These are phyloP conservation scores for Fusarium foetens DNA, from an alignment of 2,329 filamentous ascomycete genomes.

Conservation along the genomic window DNA sequence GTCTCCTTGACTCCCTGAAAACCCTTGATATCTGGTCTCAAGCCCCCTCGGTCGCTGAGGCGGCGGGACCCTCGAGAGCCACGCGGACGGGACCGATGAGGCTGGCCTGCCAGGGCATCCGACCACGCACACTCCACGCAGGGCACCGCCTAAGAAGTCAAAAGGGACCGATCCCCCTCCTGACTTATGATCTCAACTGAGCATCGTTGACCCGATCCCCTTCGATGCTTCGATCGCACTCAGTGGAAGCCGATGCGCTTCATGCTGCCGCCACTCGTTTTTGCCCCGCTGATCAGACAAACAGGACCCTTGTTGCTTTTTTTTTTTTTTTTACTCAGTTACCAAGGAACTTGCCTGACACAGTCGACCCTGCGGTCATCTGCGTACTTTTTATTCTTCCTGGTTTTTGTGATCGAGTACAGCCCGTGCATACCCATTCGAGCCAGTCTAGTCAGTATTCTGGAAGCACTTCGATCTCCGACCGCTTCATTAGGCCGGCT, in stretches of 20 bases:
- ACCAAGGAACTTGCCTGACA: constrained; percentile 37
- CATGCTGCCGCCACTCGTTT: constrained; percentile 6
- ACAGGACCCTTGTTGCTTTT: constrained; percentile 26
- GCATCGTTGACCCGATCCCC: constrained; percentile 37
- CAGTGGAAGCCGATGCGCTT: constrained; percentile 27
- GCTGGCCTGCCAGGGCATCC: constrained; percentile 34
- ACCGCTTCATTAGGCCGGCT: background rate
- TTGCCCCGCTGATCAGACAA: constrained; percentile 25
- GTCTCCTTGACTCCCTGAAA: background rate
- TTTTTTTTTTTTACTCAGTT: background rate
- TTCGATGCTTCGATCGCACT: constrained; percentile 30
- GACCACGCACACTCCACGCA: constrained; percentile 19
- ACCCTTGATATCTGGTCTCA: constrained; percentile 27
- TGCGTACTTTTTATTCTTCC: constrained; percentile 6
- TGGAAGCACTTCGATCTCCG: constrained; percentile 18
- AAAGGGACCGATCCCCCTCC: constrained; percentile 41
- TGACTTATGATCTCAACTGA: constrained; percentile 40
- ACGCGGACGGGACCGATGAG: constrained; percentile 41
- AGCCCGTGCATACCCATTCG: background rate
- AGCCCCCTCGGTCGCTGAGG: constrained; percentile 18
- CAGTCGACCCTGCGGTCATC: constrained; percentile 17
- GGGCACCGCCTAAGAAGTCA: constrained; percentile 13
- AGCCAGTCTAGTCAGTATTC: constrained; percentile 1
- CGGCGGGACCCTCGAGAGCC: constrained; percentile 33
- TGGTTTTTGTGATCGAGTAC: background rate